Evolutionary conservation across 305 asterid genomes (phyloP).

Genomic region (Fraxinus ornus): DNA sequence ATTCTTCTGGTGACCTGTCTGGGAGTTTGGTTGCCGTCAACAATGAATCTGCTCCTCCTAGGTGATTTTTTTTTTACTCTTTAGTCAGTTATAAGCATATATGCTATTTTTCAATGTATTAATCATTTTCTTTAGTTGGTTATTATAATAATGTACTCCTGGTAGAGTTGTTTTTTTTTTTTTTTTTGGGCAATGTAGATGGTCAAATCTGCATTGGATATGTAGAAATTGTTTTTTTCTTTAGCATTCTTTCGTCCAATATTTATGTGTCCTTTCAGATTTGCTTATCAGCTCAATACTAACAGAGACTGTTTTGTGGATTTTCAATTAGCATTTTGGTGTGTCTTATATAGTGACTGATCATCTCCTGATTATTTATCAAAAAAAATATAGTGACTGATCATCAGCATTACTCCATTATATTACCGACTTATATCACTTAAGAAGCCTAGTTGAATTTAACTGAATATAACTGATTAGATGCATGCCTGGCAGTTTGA

Average conservation of each 20-base stretch:
- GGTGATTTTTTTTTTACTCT: conserved; percentile 36
- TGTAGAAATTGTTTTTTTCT: background rate
- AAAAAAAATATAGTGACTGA: background rate
- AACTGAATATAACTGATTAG: background rate
- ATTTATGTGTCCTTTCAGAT: background rate
- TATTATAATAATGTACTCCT: background rate
- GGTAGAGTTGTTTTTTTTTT: no score
- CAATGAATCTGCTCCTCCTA: conserved; percentile 53
- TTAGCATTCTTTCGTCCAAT: background rate
- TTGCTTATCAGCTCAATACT: background rate
- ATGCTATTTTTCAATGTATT: background rate
- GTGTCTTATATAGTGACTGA: background rate
- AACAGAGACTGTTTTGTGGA: background rate
- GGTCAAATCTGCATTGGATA: background rate
- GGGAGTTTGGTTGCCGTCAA: conserved; percentile 36
- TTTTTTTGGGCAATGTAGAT: background rate
- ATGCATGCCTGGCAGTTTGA: background rate
- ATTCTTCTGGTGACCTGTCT: conserved; percentile 38
- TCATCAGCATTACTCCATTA: background rate
- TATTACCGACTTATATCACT: background rate
- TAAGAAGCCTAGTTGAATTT: background rate
- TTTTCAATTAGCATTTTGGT: background rate
- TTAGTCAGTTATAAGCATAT: background rate
- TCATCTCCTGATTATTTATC: no score
- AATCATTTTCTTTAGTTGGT: background rate